phyloP scores from a whole-genome alignment of 108 stramenopile genomes.

The Pseudonitzschia multiseries region DNA sequence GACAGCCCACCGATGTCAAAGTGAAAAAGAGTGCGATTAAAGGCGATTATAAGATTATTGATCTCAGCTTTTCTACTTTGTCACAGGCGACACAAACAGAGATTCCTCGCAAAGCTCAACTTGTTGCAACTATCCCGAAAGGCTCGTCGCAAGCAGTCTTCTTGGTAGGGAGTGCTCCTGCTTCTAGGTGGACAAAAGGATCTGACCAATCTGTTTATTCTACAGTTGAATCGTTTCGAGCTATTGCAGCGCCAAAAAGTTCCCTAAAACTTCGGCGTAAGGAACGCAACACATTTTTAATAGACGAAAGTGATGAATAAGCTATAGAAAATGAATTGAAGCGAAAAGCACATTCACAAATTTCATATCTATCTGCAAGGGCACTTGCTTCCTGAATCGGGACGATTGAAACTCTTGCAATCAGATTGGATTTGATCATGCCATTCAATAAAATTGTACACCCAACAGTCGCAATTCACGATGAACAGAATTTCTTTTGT shows the following conservation, averaged over 20 bases:
- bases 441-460: too few species aligned
- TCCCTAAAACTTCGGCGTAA: slow-evolving; percentile 43
- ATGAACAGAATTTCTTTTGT: too few species aligned
- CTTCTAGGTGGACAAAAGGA: slow-evolving; percentile 58
- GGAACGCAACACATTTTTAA: slow-evolving; percentile 20
- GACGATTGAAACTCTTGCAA: too few species aligned
- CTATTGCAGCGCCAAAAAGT: slow-evolving; percentile 31
- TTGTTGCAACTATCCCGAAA: slow-evolving; percentile 55
- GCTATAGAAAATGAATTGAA: too few species aligned
- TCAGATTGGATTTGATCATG: too few species aligned
- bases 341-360: too few species aligned
- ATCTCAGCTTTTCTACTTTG: slow-evolving; percentile 49
- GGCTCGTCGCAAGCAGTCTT: slow-evolving; percentile 57
- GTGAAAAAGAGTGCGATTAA: slow-evolving; percentile 41
- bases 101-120: slow-evolving; percentile 52
- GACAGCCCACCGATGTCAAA: slow-evolving; percentile 64
- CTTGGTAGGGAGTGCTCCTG: slow-evolving; percentile 51
- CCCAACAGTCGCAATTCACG: too few species aligned
- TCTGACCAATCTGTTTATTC: slow-evolving; percentile 36
- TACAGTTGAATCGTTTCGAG: slow-evolving; percentile 45
- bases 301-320: background rate
- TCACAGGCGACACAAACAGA: slow-evolving; percentile 67
- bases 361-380: too few species aligned
- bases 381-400: too few species aligned
- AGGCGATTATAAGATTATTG: slow-evolving; percentile 47